These are phyloP conservation scores for Gossypium turneri DNA, from an alignment of 345 rosid genomes.

Conservation along the genomic window DNA sequence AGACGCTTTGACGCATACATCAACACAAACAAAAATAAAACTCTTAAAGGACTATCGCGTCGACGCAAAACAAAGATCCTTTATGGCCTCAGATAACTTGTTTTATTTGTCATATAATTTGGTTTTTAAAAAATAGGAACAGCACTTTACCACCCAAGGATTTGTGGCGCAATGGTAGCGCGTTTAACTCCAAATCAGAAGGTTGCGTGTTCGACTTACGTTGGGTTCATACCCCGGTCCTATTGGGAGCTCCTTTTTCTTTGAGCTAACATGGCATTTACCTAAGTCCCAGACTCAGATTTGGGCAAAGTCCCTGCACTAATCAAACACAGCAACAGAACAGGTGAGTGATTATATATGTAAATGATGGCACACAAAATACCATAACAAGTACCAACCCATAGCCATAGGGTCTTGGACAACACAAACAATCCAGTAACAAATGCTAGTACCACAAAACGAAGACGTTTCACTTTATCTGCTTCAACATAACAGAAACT, in stretches of 20 bases:
- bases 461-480: background rate
- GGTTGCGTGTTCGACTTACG: constrained; percentile 99
- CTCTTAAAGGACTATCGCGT: too few species aligned
- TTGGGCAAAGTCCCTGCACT: too few species aligned
- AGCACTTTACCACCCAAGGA: background rate
- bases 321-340: too few species aligned
- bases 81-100: too few species aligned
- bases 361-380: background rate
- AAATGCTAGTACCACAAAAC: background rate
- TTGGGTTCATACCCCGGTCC: constrained; percentile 55
- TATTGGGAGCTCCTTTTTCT: background rate
- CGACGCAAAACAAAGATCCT: too few species aligned
- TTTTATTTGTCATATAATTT: too few species aligned
- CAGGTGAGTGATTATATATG: too few species aligned
- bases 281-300: background rate
- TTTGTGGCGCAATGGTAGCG: constrained; percentile 99
- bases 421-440: background rate
- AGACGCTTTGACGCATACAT: too few species aligned
- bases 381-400: background rate
- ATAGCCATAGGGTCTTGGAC: too few species aligned
- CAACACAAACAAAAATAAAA: too few species aligned
- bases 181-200: constrained; percentile 99
- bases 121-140: too few species aligned
- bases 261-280: background rate
- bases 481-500: background rate